phyloP scores from a whole-genome alignment of 2,329 filamentous ascomycete genomes.

The Fusarium nodosum region DNA sequence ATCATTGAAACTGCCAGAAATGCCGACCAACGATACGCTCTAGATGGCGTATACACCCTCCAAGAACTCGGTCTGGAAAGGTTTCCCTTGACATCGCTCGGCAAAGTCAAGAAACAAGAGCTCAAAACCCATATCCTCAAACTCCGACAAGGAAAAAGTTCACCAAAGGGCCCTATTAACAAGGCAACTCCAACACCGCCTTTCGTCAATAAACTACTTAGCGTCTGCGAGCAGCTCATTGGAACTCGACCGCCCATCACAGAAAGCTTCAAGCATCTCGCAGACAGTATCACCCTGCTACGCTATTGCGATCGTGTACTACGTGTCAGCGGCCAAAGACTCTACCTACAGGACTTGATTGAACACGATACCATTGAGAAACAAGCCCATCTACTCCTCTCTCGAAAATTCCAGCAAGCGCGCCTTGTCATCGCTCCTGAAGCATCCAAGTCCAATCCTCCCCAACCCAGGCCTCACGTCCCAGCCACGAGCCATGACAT shows the following conservation, averaged over 20 bases:
- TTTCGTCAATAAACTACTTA: conserved; percentile 41
- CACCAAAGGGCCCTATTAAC: not conserved
- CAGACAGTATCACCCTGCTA: conserved; percentile 57
- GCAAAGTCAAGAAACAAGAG: conserved; percentile 60
- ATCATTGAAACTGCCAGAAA: conserved; percentile 50
- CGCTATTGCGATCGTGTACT: conserved; percentile 55
- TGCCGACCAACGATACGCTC: conserved; percentile 56
- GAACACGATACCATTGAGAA: conserved; percentile 52
- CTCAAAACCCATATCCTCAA: conserved; percentile 49
- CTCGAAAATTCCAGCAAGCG: conserved; percentile 40
- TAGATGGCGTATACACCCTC: conserved; percentile 59
- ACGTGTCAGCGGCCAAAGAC: conserved; percentile 45
- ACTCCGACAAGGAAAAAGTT: conserved; percentile 14
- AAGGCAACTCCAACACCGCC: not conserved
- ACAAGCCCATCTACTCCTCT: conserved; percentile 50
- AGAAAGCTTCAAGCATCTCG: conserved; percentile 50
- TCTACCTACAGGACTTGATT: conserved; percentile 56
- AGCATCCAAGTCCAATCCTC: not conserved
- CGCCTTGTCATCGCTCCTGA: conserved; percentile 25
- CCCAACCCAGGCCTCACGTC: not conserved
- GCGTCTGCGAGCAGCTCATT: conserved; percentile 52
- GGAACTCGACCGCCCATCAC: conserved; percentile 47
- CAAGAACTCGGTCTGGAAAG: conserved; percentile 56
- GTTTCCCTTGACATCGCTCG: conserved; percentile 59
- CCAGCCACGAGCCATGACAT: not conserved